phyloP scores from a whole-genome alignment of 495 filamentous ascomycete species.

The Penicillium pulvis region DNA sequence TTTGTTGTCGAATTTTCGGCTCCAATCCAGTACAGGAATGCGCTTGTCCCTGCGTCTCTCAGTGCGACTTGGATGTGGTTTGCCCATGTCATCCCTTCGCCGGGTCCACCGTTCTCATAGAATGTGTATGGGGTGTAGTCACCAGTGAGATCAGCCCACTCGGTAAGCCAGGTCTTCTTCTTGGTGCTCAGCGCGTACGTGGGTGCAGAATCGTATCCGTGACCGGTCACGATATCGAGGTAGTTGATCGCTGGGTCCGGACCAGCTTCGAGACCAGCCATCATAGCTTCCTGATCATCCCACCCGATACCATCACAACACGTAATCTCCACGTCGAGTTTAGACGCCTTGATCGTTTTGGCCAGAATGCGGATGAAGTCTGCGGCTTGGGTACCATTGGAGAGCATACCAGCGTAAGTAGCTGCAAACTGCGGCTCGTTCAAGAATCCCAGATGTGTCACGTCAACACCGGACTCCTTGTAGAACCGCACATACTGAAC shows the following conservation, averaged over 20 bases:
- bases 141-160: constrained; percentile 52
- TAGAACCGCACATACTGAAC: constrained; percentile 56
- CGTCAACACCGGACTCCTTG: constrained; percentile 45
- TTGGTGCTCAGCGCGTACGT: constrained; percentile 39
- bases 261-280: constrained; percentile 42
- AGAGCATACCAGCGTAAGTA: constrained; percentile 3
- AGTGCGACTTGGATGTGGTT: constrained; percentile 50
- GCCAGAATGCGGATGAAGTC: not conserved
- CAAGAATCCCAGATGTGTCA: constrained; percentile 55
- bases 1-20: constrained; percentile 27
- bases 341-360: constrained; percentile 29
- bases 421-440: constrained; percentile 54
- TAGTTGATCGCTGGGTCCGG: constrained; percentile 30
- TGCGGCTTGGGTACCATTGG: constrained; percentile 2
- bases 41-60: constrained; percentile 37
- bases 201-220: constrained; percentile 48
- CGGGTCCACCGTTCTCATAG: constrained; percentile 45
- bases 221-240: constrained; percentile 48
- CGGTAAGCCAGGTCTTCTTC: constrained; percentile 46
- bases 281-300: constrained; percentile 41
- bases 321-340: constrained; percentile 41
- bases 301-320: constrained; percentile 58
- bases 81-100: constrained; percentile 60
- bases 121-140: constrained; percentile 30
- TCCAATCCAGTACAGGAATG: constrained; percentile 57